A percentile compares a stretch with the other conserved stretches of the same genome.
Conservation (phyloP, 805 yeast species). For the Kuraishia molischiana region DNA sequence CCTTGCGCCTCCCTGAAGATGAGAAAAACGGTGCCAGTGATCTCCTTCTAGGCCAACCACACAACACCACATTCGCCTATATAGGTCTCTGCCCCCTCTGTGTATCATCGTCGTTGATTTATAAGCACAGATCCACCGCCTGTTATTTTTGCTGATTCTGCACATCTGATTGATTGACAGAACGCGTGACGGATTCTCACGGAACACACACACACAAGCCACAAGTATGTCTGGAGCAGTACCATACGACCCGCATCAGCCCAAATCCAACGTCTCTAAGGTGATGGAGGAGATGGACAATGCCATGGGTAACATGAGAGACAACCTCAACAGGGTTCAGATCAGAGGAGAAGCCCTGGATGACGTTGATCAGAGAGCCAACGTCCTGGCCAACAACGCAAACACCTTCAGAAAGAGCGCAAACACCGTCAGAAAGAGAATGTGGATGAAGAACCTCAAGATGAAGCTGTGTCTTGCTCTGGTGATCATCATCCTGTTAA, state of each 20-base stretch:
- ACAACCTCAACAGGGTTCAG: conserved; percentile 90
- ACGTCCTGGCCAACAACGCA: conserved; percentile 84
- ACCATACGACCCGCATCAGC: conserved; percentile 24
- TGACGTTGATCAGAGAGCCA: conserved; percentile 87
- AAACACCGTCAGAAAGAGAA: conserved; percentile 92
- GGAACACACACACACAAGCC: too few relatives aligned
- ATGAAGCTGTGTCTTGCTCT: conserved; percentile 88
- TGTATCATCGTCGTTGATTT: too few relatives aligned
- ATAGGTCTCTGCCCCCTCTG: too few relatives aligned
- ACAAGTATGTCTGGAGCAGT: conserved; percentile 23
- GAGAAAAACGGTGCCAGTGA: too few relatives aligned
- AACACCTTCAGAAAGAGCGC: conserved; percentile 96
- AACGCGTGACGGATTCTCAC: too few relatives aligned
- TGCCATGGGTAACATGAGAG: conserved; percentile 96
- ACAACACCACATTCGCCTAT: too few relatives aligned
- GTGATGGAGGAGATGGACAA: conserved; percentile 70
- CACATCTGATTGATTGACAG: too few relatives aligned
- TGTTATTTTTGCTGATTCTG: too few relatives aligned
- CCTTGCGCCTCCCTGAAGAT: too few relatives aligned
- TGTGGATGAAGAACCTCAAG: conserved; percentile 99
- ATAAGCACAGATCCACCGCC: too few relatives aligned
- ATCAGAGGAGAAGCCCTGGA: conserved; percentile 93
- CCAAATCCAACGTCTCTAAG: conserved; percentile 20
- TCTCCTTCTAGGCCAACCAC: too few relatives aligned
- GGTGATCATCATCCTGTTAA: conserved; percentile 66